Evolutionary conservation across 768 basidiomycete genomes (phyloP).

Genomic region (Naganishia antarctica): DNA sequence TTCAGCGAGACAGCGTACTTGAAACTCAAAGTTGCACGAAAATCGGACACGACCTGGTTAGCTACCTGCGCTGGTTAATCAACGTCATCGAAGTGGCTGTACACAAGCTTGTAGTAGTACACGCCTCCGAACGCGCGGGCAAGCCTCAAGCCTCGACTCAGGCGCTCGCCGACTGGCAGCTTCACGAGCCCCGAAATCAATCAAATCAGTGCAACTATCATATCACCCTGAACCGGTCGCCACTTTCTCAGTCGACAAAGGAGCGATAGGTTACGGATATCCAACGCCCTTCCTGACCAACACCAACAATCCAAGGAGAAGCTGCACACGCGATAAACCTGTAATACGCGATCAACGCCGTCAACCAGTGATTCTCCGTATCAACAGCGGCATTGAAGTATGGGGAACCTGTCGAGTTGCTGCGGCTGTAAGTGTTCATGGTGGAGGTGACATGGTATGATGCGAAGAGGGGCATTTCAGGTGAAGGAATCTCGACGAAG

Average conservation of each 20-base stretch:
- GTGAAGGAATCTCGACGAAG: no score
- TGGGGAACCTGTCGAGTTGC: slow-evolving; percentile 29
- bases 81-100: neutral
- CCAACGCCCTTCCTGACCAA: no score
- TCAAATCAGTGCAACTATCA: neutral
- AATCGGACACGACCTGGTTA: no score
- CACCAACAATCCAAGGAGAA: no score
- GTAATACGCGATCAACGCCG: neutral
- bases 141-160: slow-evolving; percentile 7
- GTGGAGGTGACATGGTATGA: neutral
- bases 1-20: no score
- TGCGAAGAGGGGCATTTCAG: no score
- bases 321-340: neutral
- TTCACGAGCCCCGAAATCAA: slow-evolving; percentile 8
- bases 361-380: slow-evolving; percentile 1
- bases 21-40: no score
- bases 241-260: neutral
- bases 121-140: slow-evolving; percentile 7
- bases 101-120: neutral
- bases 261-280: neutral
- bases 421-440: slow-evolving; percentile 26
- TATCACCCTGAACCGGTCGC: neutral
- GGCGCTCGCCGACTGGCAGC: neutral
- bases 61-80: neutral
- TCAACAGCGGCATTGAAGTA: slow-evolving; percentile 7